Evolutionary conservation across 2,329 filamentous ascomycete species (phyloP).

Genomic region (Penicillium sp.): DNA sequence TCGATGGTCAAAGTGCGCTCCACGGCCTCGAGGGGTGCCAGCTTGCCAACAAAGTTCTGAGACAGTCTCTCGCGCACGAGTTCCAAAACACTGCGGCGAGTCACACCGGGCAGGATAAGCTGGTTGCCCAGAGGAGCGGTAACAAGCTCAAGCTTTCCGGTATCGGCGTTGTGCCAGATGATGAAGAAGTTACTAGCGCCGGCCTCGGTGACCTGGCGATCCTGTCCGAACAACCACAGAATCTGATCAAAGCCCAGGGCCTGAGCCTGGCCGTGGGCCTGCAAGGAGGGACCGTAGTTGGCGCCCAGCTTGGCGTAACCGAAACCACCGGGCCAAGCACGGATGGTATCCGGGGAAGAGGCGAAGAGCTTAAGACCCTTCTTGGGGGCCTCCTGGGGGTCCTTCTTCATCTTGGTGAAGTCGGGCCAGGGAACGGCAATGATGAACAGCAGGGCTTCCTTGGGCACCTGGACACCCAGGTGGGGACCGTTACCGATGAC

Average conservation of each 20-base stretch:
- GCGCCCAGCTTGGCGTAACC: conserved; percentile 90
- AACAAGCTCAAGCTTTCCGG: conserved; percentile 66
- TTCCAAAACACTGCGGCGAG: conserved; percentile 76
- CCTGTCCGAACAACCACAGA: conserved; percentile 84
- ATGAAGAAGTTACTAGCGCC: conserved; percentile 93
- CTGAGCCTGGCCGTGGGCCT: conserved; percentile 75
- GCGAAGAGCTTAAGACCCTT: conserved; percentile 69
- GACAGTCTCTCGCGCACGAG: conserved; percentile 66
- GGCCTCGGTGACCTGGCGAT: conserved; percentile 82
- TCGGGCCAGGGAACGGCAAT: conserved; percentile 57
- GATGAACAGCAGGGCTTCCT: conserved; percentile 85
- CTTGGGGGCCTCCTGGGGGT: conserved; percentile 17
- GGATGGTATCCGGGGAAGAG: conserved; percentile 76
- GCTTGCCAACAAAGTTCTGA: conserved; percentile 37
- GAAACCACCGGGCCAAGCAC: conserved; percentile 91
- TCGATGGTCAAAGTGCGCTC: conserved; percentile 81
- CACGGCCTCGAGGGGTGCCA: conserved; percentile 77
- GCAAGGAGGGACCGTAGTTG: conserved; percentile 84
- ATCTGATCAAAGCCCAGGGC: conserved; percentile 80
- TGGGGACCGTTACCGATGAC: conserved; percentile 81
- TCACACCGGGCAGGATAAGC: conserved; percentile 86
- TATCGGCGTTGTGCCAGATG: conserved; percentile 64
- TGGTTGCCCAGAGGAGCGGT: conserved; percentile 82
- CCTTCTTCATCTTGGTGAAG: conserved; percentile 27
- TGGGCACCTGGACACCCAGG: conserved; percentile 77